Conservation (phyloP, 1,284 basidiomycete species). For the Malassezia arunalokei region DNA sequence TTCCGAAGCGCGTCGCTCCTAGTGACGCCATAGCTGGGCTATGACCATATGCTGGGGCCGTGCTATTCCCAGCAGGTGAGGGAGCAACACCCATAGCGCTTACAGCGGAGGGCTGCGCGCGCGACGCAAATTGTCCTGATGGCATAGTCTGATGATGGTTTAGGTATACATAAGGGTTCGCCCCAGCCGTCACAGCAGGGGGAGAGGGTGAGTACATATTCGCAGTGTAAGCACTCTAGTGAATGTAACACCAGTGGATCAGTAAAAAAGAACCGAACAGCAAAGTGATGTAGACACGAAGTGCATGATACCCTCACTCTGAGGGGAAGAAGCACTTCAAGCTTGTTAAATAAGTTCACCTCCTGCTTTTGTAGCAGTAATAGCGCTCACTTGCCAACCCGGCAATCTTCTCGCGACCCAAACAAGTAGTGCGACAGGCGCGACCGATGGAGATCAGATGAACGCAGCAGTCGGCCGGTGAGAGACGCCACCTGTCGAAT, state of each 20-base stretch:
- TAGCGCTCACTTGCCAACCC: no score
- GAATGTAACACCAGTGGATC: background rate
- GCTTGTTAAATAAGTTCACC: background rate
- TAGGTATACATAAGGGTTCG: slow-evolving; percentile 14
- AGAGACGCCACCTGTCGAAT: no score
- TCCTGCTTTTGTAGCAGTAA: background rate
- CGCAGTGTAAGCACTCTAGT: background rate
- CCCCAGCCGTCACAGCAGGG: slow-evolving; percentile 6
- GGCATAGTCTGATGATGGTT: slow-evolving; percentile 11
- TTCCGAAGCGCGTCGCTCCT: background rate
- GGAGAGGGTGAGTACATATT: slow-evolving; percentile 17
- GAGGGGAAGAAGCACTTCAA: background rate
- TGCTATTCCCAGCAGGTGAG: background rate
- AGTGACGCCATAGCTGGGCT: background rate
- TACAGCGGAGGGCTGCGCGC: background rate
- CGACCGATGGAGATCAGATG: background rate
- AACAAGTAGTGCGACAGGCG: background rate
- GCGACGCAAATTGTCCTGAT: background rate
- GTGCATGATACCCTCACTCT: slow-evolving; percentile 8
- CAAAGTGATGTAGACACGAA: slow-evolving; percentile 1
- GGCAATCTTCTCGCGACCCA: background rate
- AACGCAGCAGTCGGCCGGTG: no score
- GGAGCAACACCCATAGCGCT: background rate
- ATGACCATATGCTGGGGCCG: background rate
- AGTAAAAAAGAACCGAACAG: slow-evolving; percentile 3